Evolutionary conservation across 805 yeast genomes (phyloP).

Genomic region (Yamadazyma tumulicola): DNA sequence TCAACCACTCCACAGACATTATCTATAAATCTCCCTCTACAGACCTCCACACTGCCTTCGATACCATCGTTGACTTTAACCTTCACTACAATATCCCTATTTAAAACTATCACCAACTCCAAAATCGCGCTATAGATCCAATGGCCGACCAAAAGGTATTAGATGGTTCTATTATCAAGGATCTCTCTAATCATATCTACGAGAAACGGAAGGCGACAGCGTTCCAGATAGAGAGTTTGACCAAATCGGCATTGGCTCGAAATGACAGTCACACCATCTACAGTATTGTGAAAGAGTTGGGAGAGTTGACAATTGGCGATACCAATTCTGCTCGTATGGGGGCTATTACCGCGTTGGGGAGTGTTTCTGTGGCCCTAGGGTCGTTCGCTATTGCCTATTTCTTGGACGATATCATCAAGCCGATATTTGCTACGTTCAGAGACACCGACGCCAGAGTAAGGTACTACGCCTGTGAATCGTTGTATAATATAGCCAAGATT

Average conservation of each 20-base stretch:
- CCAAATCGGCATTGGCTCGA: conserved; percentile 62
- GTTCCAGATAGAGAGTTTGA: conserved; percentile 69
- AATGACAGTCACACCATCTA: conserved; percentile 60
- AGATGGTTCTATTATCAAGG: conserved; percentile 37
- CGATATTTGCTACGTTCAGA: conserved; percentile 91
- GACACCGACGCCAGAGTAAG: conserved; percentile 97
- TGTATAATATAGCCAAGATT: conserved; percentile 93
- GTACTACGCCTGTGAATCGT: conserved; percentile 93
- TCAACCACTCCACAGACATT: no score
- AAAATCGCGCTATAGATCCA: no score
- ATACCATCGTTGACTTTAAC: no score
- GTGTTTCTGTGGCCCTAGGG: conserved; percentile 92
- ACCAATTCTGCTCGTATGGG: conserved; percentile 79
- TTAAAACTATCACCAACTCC: no score
- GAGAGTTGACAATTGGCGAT: conserved; percentile 72
- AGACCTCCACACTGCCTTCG: not conserved
- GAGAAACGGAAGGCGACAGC: conserved; percentile 47
- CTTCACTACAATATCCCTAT: no score
- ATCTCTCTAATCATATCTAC: conserved; percentile 42
- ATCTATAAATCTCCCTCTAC: not conserved
- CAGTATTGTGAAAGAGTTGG: conserved; percentile 69
- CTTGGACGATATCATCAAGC: conserved; percentile 82
- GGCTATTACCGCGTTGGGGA: conserved; percentile 92
- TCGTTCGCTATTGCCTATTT: conserved; percentile 77
- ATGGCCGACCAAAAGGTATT: conserved; percentile 16